Percentiles rank a stretch among this genome's conserved stretches.
Conservation (phyloP, 2,329 filamentous ascomycete species). For the Cercospora sojina region DNA sequence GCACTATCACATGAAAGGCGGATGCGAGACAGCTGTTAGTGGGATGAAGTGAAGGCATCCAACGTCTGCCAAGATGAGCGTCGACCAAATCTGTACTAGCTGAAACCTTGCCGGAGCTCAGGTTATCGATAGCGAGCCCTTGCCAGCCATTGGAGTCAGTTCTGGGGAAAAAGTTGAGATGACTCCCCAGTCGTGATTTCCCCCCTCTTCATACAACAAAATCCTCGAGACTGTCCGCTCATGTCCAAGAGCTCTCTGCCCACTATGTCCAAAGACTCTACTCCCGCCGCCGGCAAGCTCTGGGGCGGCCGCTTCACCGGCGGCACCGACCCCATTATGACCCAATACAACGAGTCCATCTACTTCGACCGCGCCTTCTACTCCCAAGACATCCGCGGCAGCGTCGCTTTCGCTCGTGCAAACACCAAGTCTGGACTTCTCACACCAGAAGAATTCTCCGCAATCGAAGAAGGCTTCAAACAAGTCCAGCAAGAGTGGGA, state of each 20-base stretch:
- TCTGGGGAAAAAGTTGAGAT: conserved; percentile 8
- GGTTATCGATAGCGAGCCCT: neutral
- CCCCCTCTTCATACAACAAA: neutral
- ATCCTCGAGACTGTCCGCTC: neutral
- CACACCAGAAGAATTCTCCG: conserved; percentile 67
- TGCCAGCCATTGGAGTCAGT: conserved; percentile 2
- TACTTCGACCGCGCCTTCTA: conserved; percentile 76
- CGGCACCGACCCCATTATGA: conserved; percentile 82
- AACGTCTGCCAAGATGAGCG: conserved; percentile 3
- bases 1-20: conserved; percentile 9
- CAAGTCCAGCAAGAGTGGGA: conserved; percentile 55
- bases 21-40: conserved; percentile 15
- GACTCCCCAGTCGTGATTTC: neutral
- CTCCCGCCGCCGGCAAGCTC: conserved; percentile 48
- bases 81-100: neutral
- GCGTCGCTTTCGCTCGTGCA: conserved; percentile 77
- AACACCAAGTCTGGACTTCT: conserved; percentile 76
- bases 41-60: conserved; percentile 5
- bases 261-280: conserved; percentile 18
- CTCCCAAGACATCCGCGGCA: conserved; percentile 76
- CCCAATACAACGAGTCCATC: conserved; percentile 78
- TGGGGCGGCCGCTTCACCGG: conserved; percentile 65
- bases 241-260: neutral
- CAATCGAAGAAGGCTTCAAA: conserved; percentile 70
- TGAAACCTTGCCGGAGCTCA: neutral